Evolutionary conservation across 345 rosid species (phyloP), one percentile per base, ranked within the genome.

Genomic region (Eucalyptus shirleyi): DNA sequence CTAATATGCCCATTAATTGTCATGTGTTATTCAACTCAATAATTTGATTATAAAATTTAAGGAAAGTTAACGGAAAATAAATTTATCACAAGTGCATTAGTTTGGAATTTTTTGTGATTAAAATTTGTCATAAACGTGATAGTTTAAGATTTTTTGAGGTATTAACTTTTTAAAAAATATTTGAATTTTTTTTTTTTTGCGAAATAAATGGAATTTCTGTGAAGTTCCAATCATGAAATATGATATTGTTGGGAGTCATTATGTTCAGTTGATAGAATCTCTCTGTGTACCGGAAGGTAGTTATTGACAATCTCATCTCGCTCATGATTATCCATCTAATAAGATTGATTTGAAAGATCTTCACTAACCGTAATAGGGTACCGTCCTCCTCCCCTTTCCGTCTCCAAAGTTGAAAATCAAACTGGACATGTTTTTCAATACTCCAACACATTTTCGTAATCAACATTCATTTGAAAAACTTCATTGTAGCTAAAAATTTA

Each of bases 1-100:
- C 0, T 10, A 7, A 4, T 53, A 53, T 19, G 24, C 10, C 4
- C 0, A 1, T 53, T 53, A 53, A 8, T 53, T 53, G 2, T 19
- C 24, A 53, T 53, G 2, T 8, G 10, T 53, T 53, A 7, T 53
- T 53, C 24, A 19, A 53, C 24, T 53, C 24, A 53, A 53, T 53
- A 53, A 53, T 4, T 19, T 53, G 10, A 53, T 5, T 19, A 53
- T 19, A 53, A 8, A 19, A 53, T 53, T 53, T 19, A 19, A 19
- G 59, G 5, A 53, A 53, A 53, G 59, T 0, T 4, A 53, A 19
- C 0, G 4, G 4, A 53, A 53, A 53, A 8, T 53, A 53, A 53
- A 53, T 53, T 19, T 53, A 53, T 53, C 5, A 19, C 24, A 53
- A 53, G 2, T 2, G 24, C 7, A 53, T 2, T 53, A 53, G 0